Evolutionary conservation across 2,329 filamentous ascomycete species (phyloP).

Genomic region (Ceratocystis albifundus): DNA sequence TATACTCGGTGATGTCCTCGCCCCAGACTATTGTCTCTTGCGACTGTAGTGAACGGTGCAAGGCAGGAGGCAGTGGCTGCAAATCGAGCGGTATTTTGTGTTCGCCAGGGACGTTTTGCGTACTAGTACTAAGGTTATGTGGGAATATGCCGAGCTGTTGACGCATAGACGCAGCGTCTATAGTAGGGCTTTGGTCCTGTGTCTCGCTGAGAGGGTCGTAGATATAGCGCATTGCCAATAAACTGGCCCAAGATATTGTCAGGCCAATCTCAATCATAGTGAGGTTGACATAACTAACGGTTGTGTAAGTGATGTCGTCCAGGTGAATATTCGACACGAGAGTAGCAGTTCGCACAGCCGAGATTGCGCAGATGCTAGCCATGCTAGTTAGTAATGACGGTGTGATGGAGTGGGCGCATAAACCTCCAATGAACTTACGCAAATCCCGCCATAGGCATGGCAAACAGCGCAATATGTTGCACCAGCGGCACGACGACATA

Average conservation of each 20-base stretch:
- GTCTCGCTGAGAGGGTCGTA: constrained; percentile 20
- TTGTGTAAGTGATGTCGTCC: constrained; percentile 18
- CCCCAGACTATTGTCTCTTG: constrained; percentile 18
- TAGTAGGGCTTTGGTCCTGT: constrained; percentile 15
- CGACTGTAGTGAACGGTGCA: constrained; percentile 11
- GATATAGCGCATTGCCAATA: constrained; percentile 18
- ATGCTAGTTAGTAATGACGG: neutral
- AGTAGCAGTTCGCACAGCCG: constrained; percentile 27
- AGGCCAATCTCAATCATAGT: constrained; percentile 22
- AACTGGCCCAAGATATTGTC: constrained; percentile 15
- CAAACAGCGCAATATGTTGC: constrained; percentile 26
- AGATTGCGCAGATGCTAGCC: constrained; percentile 31
- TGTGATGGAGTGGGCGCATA: neutral
- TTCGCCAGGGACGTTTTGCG: neutral
- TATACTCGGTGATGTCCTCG: constrained; percentile 26
- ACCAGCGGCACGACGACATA: constrained; percentile 26
- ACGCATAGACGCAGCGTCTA: neutral
- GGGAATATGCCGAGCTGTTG: constrained; percentile 18
- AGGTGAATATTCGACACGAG: constrained; percentile 19
- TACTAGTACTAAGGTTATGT: constrained; percentile 1
- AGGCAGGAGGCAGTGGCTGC: constrained; percentile 26
- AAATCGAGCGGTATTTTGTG: neutral
- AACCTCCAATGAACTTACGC: constrained; percentile 24
- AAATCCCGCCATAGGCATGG: constrained; percentile 27
- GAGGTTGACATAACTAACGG: constrained; percentile 21